A percentile compares a stretch with the other conserved stretches of the same genome.
Conservation (phyloP, 768 basidiomycete species). For the Hysterangium stoloniferum region DNA sequence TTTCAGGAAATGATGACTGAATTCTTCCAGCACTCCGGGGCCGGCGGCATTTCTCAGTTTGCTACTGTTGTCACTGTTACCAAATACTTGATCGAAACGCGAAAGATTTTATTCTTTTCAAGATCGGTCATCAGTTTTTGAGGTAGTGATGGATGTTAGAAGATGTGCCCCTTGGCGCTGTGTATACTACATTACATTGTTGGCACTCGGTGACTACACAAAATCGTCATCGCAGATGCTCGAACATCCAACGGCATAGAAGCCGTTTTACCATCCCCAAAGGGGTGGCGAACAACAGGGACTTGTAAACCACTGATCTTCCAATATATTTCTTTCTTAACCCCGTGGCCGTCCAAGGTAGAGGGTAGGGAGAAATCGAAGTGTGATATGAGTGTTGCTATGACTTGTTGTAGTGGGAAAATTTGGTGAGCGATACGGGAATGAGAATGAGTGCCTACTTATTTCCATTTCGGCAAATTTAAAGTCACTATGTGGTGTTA, state of each 20-base stretch:
- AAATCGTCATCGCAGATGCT: not conserved
- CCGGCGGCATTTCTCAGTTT: too few species aligned
- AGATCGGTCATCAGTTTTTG: too few species aligned
- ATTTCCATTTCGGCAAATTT: constrained; percentile 49
- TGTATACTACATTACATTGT: not conserved
- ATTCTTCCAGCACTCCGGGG: too few species aligned
- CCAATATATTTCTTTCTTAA: constrained; percentile 31
- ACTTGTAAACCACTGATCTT: constrained; percentile 28
- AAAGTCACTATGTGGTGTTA: constrained; percentile 31
- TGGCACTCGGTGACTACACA: not conserved
- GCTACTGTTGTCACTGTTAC: too few species aligned
- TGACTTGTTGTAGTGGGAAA: constrained; percentile 25
- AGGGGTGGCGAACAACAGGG: constrained; percentile 29
- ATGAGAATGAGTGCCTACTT: constrained; percentile 29
- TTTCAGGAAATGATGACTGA: too few species aligned
- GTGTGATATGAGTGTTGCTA: constrained; percentile 27
- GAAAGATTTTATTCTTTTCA: too few species aligned
- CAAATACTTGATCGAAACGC: too few species aligned
- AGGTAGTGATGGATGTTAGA: too few species aligned
- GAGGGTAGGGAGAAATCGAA: constrained; percentile 29
- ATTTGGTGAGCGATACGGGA: not conserved
- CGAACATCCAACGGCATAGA: constrained; percentile 27
- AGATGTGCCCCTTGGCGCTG: too few species aligned
- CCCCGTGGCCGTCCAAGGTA: constrained; percentile 22
- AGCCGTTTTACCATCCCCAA: constrained; percentile 26